phyloP scores from a whole-genome alignment of 192 early-diverging fungal genomes.

The Backusella westeae region DNA sequence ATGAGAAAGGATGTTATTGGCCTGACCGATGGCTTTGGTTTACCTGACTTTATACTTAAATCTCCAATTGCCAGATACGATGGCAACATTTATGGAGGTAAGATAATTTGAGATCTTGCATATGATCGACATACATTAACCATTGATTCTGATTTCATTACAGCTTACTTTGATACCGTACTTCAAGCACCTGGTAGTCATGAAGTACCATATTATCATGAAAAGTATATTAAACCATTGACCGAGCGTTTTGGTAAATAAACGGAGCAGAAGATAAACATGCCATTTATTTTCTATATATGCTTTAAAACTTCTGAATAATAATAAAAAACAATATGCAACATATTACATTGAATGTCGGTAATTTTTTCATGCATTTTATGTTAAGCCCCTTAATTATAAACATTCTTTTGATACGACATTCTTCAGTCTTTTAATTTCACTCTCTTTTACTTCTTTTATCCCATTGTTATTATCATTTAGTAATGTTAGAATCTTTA shows the following conservation, averaged over 20 bases:
- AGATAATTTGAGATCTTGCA: not conserved
- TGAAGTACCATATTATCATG: constrained; percentile 36
- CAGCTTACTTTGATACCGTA: constrained; percentile 40
- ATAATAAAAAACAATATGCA: not conserved
- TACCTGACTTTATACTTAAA: constrained; percentile 56
- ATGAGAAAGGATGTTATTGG: constrained; percentile 50
- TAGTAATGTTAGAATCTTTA: constrained; percentile 59
- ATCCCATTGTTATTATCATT: not conserved
- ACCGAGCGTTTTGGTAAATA: constrained; percentile 24
- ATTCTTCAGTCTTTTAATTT: not conserved
- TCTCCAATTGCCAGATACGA: constrained; percentile 59
- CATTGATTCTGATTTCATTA: not conserved
- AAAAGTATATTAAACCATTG: constrained; percentile 41
- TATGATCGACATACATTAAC: not conserved
- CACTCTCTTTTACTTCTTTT: not conserved
- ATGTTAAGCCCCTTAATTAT: not conserved
- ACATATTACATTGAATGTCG: too few relatives aligned
- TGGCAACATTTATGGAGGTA: constrained; percentile 57
- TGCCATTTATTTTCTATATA: not conserved
- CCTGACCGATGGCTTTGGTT: constrained; percentile 52
- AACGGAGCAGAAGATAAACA: not conserved
- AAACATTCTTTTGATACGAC: not conserved
- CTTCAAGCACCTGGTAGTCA: constrained; percentile 35
- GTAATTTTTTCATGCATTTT: too few relatives aligned
- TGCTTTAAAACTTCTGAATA: not conserved